Evolutionary conservation across 1,284 basidiomycete genomes (phyloP).

Genomic region (Tylopilus sp.): DNA sequence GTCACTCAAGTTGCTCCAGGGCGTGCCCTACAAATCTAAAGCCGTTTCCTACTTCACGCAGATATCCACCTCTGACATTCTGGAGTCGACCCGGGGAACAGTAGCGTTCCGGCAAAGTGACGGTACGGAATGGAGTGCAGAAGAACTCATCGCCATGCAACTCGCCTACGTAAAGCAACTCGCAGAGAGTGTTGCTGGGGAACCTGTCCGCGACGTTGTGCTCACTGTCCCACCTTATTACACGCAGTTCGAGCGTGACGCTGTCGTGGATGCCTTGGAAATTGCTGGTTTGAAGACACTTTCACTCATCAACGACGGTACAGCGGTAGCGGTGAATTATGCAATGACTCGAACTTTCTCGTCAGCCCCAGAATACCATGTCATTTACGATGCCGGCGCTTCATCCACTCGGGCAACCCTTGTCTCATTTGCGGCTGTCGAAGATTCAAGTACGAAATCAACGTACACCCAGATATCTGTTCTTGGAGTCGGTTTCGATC

Average conservation of each 20-base stretch:
- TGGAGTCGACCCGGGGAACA: slow-evolving; percentile 71
- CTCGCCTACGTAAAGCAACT: slow-evolving; percentile 91
- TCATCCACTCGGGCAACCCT: slow-evolving; percentile 90
- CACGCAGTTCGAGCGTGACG: slow-evolving; percentile 89
- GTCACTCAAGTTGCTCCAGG: slow-evolving; percentile 90
- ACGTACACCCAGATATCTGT: slow-evolving; percentile 82
- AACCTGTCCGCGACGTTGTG: slow-evolving; percentile 84
- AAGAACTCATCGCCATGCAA: slow-evolving; percentile 97
- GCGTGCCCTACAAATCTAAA: slow-evolving; percentile 73
- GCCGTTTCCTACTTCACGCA: slow-evolving; percentile 72
- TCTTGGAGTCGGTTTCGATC: slow-evolving; percentile 85
- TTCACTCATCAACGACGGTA: slow-evolving; percentile 92
- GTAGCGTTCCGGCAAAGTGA: slow-evolving; percentile 67
- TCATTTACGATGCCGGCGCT: slow-evolving; percentile 96
- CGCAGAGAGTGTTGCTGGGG: slow-evolving; percentile 83
- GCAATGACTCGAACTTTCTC: slow-evolving; percentile 95
- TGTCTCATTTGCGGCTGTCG: slow-evolving; percentile 79
- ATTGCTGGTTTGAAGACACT: slow-evolving; percentile 89
- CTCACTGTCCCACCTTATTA: slow-evolving; percentile 91
- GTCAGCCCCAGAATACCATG: slow-evolving; percentile 80
- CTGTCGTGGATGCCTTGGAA: slow-evolving; percentile 91
- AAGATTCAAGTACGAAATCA: slow-evolving; percentile 59
- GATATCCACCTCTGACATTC: slow-evolving; percentile 71
- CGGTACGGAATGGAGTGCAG: slow-evolving; percentile 82
- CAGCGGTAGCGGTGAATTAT: slow-evolving; percentile 94